Evolutionary conservation across 164 flowering plant genomes (phyloP), one percentile per base, ranked within the genome.

Genomic region (Tetracentron sinense): DNA sequence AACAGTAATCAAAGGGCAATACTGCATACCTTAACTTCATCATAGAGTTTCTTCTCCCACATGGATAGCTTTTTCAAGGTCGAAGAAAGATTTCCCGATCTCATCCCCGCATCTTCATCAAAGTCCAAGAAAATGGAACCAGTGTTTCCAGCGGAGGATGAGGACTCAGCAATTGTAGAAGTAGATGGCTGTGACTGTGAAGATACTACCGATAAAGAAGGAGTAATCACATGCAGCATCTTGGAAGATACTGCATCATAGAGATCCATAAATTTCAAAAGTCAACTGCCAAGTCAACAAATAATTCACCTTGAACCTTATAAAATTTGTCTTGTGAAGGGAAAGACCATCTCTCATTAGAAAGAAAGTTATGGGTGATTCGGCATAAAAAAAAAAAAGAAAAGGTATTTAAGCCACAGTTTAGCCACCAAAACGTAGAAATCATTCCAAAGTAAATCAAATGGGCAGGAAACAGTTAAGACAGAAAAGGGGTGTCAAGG

Each of bases 21-120:
- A 65, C 1, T 49, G 26, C 72, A 66, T 77, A 95, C 99, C 96
- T 92, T 95, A 21, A 95, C 97, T 83, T 95, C 99, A 19, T 83
- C 77, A 59, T 79, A 88, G 31, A 95, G 88, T 66, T 95, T 95
- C 79, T 90, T 95, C 84, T 92, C 99, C 99, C 96, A 95, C 20
- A 90, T 83, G 62, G 81, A 78, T 5, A 92, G 74, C 78, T 88
- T 95, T 29, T 85, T 88, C 68, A 95, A 66, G 17, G 96, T 85
- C 12, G 88, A 83, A 31, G 97, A 90, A 58, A 95, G 89, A 62
- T 75, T 84, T 54, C 69, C 59, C 0, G 86, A 72, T 58, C 80
- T 72, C 70, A 69, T 59, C 30, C 72, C 75, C 50, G 74, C 25
- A 4, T 81, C 88, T 66, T 76, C 89, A 54, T 81, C 82, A 15